phyloP scores from a whole-genome alignment of 768 basidiomycete species.

The Leucocoprinus leucothites region DNA sequence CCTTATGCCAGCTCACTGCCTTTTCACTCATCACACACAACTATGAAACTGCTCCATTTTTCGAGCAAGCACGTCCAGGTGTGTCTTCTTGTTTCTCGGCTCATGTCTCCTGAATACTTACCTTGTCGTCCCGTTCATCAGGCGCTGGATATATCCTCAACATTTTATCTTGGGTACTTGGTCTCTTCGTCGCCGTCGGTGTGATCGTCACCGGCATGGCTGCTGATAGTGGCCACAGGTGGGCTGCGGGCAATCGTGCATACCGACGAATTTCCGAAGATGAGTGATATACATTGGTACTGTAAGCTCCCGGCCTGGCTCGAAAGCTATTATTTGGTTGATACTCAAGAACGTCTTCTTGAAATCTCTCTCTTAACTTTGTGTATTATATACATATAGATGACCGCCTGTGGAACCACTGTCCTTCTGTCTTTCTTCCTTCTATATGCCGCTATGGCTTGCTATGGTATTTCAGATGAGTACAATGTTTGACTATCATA shows the following conservation, averaged over 20 bases:
- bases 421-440: no score
- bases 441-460: no score
- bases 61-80: slow-evolving; percentile 63
- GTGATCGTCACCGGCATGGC: slow-evolving; percentile 63
- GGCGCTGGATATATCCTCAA: slow-evolving; percentile 61
- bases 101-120: background rate
- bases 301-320: background rate
- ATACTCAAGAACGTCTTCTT: background rate
- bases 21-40: slow-evolving; percentile 65
- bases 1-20: slow-evolving; percentile 55
- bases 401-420: no score
- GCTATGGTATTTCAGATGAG: no score
- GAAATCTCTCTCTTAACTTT: no score
- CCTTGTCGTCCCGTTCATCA: slow-evolving; percentile 20
- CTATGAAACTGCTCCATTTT: slow-evolving; percentile 47
- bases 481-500: no score
- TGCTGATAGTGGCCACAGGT: slow-evolving; percentile 57
- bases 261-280: slow-evolving; percentile 42
- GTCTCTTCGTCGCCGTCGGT: slow-evolving; percentile 46
- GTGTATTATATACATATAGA: no score
- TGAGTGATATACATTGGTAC: background rate
- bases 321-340: background rate
- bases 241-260: slow-evolving; percentile 76
- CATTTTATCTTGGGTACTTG: slow-evolving; percentile 57
- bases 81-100: slow-evolving; percentile 16